These are phyloP conservation scores for Monosporozyma yasuniensis DNA, from an alignment of 805 yeast species.

Conservation along the genomic window DNA sequence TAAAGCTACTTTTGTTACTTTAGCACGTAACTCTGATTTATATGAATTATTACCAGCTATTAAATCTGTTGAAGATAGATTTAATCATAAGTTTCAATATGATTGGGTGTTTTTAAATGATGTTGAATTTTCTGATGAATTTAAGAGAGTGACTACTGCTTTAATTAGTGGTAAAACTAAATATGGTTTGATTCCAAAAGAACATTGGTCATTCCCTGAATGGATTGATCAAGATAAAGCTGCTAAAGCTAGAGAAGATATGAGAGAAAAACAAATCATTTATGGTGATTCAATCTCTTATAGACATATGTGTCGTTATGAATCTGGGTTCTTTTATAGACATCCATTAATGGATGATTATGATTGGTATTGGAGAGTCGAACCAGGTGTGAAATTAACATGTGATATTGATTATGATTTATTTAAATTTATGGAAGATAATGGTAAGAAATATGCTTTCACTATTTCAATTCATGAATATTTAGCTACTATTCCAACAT, in stretches of 20 bases:
- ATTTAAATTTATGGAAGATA: conserved; percentile 75
- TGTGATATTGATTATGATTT: conserved; percentile 79
- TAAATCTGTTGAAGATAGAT: conserved; percentile 78
- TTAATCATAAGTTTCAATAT: conserved; percentile 69
- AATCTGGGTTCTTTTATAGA: conserved; percentile 81
- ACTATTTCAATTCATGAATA: conserved; percentile 75
- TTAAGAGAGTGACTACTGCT: conserved; percentile 56
- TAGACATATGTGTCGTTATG: conserved; percentile 89
- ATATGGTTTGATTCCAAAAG: conserved; percentile 73
- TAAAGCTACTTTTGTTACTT: conserved; percentile 72
- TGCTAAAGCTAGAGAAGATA: conserved; percentile 44
- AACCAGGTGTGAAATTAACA: conserved; percentile 70
- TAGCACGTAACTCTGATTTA: conserved; percentile 71
- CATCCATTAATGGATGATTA: conserved; percentile 67
- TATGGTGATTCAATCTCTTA: conserved; percentile 61
- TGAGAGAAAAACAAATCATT: conserved; percentile 44
- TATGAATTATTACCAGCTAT: conserved; percentile 54
- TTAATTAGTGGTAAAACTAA: conserved; percentile 68
- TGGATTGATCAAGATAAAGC: conserved; percentile 71
- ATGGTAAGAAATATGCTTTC: conserved; percentile 64
- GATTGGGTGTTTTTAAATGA: conserved; percentile 96
- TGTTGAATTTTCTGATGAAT: conserved; percentile 73
- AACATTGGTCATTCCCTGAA: conserved; percentile 81
- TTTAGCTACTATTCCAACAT: conserved; percentile 58
- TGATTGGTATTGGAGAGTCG: conserved; percentile 93